These are phyloP conservation scores for Trichosporon asahii DNA, from an alignment of 1,284 basidiomycete species.

Conservation along the genomic window DNA sequence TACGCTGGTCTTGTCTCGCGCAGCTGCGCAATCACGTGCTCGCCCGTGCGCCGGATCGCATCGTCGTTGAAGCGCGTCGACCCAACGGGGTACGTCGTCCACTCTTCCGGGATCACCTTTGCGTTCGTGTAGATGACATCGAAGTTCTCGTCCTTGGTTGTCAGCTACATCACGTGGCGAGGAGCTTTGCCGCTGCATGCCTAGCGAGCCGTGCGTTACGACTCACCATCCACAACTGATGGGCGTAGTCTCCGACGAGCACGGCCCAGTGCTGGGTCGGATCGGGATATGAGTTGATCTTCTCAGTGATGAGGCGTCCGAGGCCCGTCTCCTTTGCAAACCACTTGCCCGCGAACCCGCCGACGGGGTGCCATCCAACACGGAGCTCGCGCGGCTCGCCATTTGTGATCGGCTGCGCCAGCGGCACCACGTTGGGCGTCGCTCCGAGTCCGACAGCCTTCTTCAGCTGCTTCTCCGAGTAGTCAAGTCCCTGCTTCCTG, in stretches of 20 bases:
- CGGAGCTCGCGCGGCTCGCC: conserved; percentile 8
- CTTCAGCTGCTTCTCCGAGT: conserved; percentile 18
- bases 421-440: conserved; percentile 21
- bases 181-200: no score
- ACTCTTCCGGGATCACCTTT: conserved; percentile 16
- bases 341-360: conserved; percentile 23
- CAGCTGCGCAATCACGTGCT: conserved; percentile 15
- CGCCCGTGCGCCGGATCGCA: conserved; percentile 20
- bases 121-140: conserved; percentile 25
- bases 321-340: conserved; percentile 20
- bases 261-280: conserved; percentile 27
- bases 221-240: conserved; percentile 29
- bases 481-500: conserved; percentile 16
- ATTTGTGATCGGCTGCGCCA: not conserved
- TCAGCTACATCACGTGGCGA: not conserved
- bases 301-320: conserved; percentile 23
- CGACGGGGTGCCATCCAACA: conserved; percentile 25
- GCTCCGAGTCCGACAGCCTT: conserved; percentile 16
- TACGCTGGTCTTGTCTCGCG: conserved; percentile 16
- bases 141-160: conserved; percentile 24
- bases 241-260: conserved; percentile 22
- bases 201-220: not conserved
- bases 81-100: conserved; percentile 19
- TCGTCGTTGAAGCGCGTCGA: conserved; percentile 25
- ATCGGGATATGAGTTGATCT: conserved; percentile 25